Conservation (phyloP, 2,329 filamentous ascomycete species). For the Curvularia lunata region DNA sequence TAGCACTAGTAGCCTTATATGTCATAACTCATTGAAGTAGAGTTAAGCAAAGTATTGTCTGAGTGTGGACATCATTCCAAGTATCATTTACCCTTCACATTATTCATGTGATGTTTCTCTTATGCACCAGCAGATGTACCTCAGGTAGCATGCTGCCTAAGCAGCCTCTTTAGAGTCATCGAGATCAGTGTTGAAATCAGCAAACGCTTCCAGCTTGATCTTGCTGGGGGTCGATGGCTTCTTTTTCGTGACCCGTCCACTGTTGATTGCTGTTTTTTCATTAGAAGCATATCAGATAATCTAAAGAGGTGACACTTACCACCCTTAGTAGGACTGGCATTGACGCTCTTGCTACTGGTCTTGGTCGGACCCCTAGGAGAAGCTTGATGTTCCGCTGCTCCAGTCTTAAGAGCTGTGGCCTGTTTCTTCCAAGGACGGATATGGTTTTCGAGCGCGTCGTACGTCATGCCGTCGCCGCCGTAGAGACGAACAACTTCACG, state of each 20-base stretch:
- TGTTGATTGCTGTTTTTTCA: background rate
- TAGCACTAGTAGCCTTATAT: no score
- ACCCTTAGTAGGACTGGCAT: background rate
- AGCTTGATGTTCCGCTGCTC: conserved; percentile 14
- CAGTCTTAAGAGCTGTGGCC: conserved; percentile 43
- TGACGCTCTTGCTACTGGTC: conserved; percentile 1
- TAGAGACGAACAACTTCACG: conserved; percentile 53
- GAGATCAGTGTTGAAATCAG: background rate
- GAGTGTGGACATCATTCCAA: background rate
- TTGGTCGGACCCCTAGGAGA: conserved; percentile 7
- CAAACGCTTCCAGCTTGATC: background rate
- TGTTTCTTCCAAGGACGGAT: conserved; percentile 55
- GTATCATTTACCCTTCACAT: background rate
- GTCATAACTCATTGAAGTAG: background rate
- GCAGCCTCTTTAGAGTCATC: background rate
- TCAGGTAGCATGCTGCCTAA: background rate
- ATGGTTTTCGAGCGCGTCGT: conserved; percentile 56
- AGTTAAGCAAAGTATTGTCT: background rate
- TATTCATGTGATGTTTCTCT: background rate
- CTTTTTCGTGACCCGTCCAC: background rate
- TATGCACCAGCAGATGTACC: background rate
- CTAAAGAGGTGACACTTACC: background rate
- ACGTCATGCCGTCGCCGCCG: conserved; percentile 55
- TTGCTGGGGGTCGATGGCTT: background rate
- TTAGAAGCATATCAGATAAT: background rate